These are phyloP conservation scores for Lactarius vividus DNA, from an alignment of 768 basidiomycete genomes.

Conservation along the genomic window DNA sequence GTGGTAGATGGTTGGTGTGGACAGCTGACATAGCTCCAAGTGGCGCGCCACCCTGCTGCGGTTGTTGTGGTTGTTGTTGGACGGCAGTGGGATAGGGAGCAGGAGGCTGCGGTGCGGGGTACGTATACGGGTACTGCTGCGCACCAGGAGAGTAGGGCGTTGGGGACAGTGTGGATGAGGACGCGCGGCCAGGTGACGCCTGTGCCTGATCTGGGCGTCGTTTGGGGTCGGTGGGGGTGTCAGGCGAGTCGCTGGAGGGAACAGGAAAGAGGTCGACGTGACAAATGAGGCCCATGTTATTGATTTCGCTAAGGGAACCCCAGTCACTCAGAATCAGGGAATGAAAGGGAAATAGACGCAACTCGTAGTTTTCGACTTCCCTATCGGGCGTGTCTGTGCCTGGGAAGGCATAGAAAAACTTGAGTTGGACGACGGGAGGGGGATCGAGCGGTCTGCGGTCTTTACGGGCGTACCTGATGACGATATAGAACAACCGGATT, in stretches of 20 bases:
- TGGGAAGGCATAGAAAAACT: slow-evolving; percentile 27
- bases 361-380: slow-evolving; percentile 28
- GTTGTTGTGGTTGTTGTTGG: neutral
- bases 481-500: neutral
- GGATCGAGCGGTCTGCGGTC: slow-evolving; percentile 32
- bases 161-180: slow-evolving; percentile 27
- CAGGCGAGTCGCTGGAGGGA: slow-evolving; percentile 23
- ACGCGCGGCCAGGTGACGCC: slow-evolving; percentile 21
- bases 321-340: slow-evolving; percentile 14
- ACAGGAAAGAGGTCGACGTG: slow-evolving; percentile 77
- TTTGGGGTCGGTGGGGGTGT: slow-evolving; percentile 10
- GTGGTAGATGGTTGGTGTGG: slow-evolving; percentile 7
- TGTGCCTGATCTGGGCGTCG: slow-evolving; percentile 17
- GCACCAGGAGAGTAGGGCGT: slow-evolving; percentile 26
- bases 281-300: slow-evolving; percentile 67
- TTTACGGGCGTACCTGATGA: slow-evolving; percentile 29
- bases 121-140: slow-evolving; percentile 28
- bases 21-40: slow-evolving; percentile 2
- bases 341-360: slow-evolving; percentile 6
- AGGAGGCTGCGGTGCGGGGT: slow-evolving; percentile 27
- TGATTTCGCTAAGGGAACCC: slow-evolving; percentile 46
- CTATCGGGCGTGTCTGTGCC: slow-evolving; percentile 15
- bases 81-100: slow-evolving; percentile 4
- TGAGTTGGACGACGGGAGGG: slow-evolving; percentile 31
- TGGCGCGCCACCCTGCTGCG: slow-evolving; percentile 5